phyloP scores from a whole-genome alignment of 164 flowering plant genomes.

The Warburgia ugandensis region DNA sequence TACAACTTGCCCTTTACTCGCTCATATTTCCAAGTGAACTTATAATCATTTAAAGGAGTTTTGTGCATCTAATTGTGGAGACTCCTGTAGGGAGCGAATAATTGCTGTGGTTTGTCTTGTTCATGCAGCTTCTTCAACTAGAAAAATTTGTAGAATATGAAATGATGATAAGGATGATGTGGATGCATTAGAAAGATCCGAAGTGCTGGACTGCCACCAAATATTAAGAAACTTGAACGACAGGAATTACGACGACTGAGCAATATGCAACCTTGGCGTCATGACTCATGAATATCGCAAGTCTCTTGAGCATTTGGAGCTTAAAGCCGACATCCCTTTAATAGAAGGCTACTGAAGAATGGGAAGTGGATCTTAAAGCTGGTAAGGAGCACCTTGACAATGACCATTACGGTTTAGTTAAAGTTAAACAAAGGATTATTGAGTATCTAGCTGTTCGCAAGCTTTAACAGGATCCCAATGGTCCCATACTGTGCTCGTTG shows the following conservation, averaged over 20 bases:
- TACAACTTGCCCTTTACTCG: no score
- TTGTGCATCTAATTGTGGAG: no score
- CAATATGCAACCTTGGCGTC: slow-evolving; percentile 99
- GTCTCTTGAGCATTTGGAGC: slow-evolving; percentile 91
- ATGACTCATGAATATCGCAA: slow-evolving; percentile 98
- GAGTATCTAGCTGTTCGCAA: slow-evolving; percentile 99
- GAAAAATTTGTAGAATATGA: no score
- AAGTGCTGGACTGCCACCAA: slow-evolving; percentile 91
- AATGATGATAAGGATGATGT: slow-evolving; percentile 98
- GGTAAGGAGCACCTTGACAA: slow-evolving; percentile 87
- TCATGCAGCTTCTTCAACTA: no score
- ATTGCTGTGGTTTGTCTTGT: no score
- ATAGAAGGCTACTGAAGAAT: slow-evolving; percentile 81
- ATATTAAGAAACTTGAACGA: slow-evolving; percentile 95
- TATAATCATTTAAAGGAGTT: no score
- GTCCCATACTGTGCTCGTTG: slow-evolving; percentile 96
- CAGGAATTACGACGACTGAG: slow-evolving; percentile 92
- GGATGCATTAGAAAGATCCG: slow-evolving; percentile 90
- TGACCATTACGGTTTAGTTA: slow-evolving; percentile 92
- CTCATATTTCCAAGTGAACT: no score
- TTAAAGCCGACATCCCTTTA: slow-evolving; percentile 98
- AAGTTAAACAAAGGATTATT: slow-evolving; percentile 94
- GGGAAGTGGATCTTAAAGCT: slow-evolving; percentile 71
- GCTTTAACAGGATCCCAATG: slow-evolving; percentile 99
- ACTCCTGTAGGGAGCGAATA: no score